phyloP scores from a whole-genome alignment of 2,329 filamentous ascomycete species.

The Scedosporium aurantiacum region DNA sequence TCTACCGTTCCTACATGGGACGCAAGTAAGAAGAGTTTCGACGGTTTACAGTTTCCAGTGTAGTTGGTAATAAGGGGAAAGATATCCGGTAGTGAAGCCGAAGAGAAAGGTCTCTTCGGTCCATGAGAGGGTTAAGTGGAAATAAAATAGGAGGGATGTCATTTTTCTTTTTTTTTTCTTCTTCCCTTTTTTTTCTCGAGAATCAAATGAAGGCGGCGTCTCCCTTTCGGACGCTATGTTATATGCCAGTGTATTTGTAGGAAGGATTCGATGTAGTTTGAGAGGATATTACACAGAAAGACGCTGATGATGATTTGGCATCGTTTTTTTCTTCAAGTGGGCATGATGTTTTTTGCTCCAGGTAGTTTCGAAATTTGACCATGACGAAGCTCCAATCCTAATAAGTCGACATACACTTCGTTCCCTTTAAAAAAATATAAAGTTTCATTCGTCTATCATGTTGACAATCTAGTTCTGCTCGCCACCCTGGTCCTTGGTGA shows the following conservation, averaged over 20 bases:
- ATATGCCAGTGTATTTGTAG: constrained; percentile 1
- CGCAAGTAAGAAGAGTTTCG: constrained; percentile 40
- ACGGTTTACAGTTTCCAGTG: background rate
- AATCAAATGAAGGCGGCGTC: too few relatives aligned
- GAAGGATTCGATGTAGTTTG: background rate
- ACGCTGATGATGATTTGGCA: background rate
- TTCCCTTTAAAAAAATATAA: background rate
- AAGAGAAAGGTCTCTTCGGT: background rate
- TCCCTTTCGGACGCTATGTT: background rate
- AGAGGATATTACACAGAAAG: constrained; percentile 1
- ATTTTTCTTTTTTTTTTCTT: background rate
- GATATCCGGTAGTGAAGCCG: background rate
- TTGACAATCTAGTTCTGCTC: constrained; percentile 43
- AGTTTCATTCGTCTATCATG: background rate
- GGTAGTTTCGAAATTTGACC: background rate
- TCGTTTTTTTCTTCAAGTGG: background rate
- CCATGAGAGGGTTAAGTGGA: background rate
- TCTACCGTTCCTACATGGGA: constrained; percentile 81
- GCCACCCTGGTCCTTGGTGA: constrained; percentile 62
- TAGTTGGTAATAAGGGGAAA: background rate
- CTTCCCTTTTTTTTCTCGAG: too few relatives aligned
- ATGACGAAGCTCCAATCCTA: background rate
- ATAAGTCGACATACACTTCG: background rate
- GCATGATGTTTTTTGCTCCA: background rate
- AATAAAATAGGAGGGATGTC: background rate